phyloP scores from a whole-genome alignment of 2,329 filamentous ascomycete species.

The Penicillium sp. region DNA sequence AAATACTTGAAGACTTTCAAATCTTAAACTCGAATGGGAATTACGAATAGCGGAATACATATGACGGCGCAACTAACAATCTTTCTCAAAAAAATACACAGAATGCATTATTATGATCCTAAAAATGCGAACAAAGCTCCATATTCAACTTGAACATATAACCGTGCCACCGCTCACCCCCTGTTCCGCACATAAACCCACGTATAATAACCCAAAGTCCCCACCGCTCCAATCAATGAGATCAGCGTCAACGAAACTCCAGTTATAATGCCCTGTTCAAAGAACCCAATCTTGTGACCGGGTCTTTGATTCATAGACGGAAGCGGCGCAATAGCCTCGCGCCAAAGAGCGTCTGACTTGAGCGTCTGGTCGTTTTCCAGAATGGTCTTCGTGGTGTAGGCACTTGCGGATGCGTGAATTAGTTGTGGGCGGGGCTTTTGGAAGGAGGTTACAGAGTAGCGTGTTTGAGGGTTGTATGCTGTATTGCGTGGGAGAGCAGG shows the following conservation, averaged over 20 bases:
- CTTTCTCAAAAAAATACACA: no score
- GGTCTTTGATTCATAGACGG: conserved; percentile 28
- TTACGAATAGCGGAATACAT: no score
- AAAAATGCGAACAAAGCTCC: background rate
- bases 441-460: conserved; percentile 53
- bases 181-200: conserved; percentile 22
- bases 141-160: no score
- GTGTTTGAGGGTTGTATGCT: conserved; percentile 42
- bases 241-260: conserved; percentile 28
- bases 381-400: conserved; percentile 16
- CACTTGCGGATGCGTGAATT: conserved; percentile 28
- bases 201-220: conserved; percentile 31
- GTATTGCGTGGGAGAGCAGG: conserved; percentile 35
- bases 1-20: no score
- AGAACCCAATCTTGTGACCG: conserved; percentile 50
- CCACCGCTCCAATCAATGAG: conserved; percentile 26
- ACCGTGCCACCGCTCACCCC: conserved; percentile 1
- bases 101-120: no score
- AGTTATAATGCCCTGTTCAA: conserved; percentile 53
- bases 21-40: no score
- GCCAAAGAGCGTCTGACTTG: conserved; percentile 25
- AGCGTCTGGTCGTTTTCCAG: conserved; percentile 20
- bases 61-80: no score
- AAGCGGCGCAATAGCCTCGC: conserved; percentile 41
- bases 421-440: conserved; percentile 51